These are phyloP conservation scores for Trametes sanguinea DNA, from an alignment of 768 basidiomycete genomes.

Conservation along the genomic window DNA sequence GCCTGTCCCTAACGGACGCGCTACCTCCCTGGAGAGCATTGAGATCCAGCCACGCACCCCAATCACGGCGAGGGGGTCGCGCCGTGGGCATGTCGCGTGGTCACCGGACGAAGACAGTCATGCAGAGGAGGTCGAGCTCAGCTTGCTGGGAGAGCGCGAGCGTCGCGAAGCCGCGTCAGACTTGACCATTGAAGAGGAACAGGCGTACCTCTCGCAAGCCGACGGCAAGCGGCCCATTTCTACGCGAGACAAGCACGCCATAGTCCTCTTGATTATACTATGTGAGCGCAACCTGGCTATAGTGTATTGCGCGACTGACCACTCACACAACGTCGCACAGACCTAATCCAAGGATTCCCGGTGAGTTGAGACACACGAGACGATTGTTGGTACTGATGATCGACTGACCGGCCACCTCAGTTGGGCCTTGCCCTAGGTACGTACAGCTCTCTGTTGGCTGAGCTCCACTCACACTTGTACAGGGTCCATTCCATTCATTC, in stretches of 20 bases:
- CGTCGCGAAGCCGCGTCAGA: constrained; percentile 47
- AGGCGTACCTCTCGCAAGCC: constrained; percentile 35
- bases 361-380: constrained; percentile 20
- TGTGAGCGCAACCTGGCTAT: constrained; percentile 53
- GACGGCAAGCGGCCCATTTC: constrained; percentile 56
- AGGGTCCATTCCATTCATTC: constrained; percentile 96
- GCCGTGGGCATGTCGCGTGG: constrained; percentile 19
- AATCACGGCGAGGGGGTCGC: constrained; percentile 25
- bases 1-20: constrained; percentile 25
- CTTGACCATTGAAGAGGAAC: constrained; percentile 40
- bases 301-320: neutral
- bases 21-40: constrained; percentile 34
- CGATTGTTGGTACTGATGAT: too few species aligned
- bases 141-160: constrained; percentile 60
- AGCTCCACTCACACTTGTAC: constrained; percentile 12
- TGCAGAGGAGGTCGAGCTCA: constrained; percentile 62
- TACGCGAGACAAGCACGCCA: constrained; percentile 77
- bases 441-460: constrained; percentile 17
- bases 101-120: constrained; percentile 19
- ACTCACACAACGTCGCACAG: constrained; percentile 34
- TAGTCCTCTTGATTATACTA: constrained; percentile 81
- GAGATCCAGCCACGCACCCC: constrained; percentile 32
- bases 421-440: constrained; percentile 86
- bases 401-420: constrained; percentile 37
- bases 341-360: constrained; percentile 52